Evolutionary conservation across 306 rosid genomes (phyloP).

Genomic region (Vigna unguiculata): DNA sequence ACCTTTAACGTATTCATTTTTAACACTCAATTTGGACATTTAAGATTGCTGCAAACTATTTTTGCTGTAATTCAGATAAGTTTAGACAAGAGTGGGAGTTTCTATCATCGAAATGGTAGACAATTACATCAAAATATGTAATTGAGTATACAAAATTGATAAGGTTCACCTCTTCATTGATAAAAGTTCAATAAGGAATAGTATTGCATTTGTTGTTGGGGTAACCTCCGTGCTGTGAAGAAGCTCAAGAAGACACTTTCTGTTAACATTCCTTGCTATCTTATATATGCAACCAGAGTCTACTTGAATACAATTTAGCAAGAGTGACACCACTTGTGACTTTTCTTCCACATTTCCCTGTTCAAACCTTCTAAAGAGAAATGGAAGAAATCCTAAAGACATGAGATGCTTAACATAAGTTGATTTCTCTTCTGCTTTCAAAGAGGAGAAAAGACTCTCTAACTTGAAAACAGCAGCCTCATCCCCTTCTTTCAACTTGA

Average conservation of each 20-base stretch:
- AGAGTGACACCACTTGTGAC: slow-evolving; percentile 53
- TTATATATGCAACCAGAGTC: slow-evolving; percentile 60
- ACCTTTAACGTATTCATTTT: not conserved
- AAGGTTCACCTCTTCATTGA: slow-evolving; percentile 62
- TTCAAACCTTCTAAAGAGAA: slow-evolving; percentile 65
- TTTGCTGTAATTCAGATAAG: not conserved
- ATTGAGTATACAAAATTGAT: slow-evolving; percentile 13
- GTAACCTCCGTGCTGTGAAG: slow-evolving; percentile 63
- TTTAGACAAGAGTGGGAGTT: not conserved
- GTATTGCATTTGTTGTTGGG: slow-evolving; percentile 56
- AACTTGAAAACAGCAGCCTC: slow-evolving; percentile 57
- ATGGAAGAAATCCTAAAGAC: slow-evolving; percentile 60
- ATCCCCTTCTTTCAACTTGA: slow-evolving; percentile 42
- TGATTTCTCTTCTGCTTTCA: slow-evolving; percentile 57
- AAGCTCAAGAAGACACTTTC: slow-evolving; percentile 64
- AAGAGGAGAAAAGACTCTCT: slow-evolving; percentile 58
- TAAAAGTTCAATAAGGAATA: slow-evolving; percentile 63
- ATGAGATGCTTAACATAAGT: slow-evolving; percentile 62
- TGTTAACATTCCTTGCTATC: slow-evolving; percentile 61
- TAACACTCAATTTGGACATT: not conserved
- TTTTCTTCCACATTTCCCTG: slow-evolving; percentile 67
- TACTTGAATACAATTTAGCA: slow-evolving; percentile 60
- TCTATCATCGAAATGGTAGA: not conserved
- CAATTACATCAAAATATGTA: not conserved
- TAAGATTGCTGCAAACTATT: not conserved